These are phyloP conservation scores for Beta lomatogona DNA, from an alignment of 179 eudicot genomes.

Conservation along the genomic window DNA sequence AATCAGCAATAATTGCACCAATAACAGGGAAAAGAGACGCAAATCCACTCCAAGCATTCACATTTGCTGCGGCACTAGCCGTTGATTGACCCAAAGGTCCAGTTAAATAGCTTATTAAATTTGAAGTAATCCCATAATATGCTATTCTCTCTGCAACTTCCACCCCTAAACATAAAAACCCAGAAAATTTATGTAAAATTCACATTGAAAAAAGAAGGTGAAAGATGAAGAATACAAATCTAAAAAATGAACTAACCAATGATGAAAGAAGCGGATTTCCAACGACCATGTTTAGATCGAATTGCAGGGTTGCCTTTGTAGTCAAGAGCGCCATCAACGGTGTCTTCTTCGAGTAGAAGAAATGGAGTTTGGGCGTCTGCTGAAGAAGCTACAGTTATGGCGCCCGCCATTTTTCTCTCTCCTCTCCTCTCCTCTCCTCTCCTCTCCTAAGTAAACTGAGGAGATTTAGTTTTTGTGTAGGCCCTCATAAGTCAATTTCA, in stretches of 20 bases:
- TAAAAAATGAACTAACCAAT: conserved; percentile 31
- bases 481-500: not conserved
- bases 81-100: conserved; percentile 60
- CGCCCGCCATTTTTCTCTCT: conserved; percentile 28
- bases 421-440: not conserved
- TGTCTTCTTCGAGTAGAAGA: conserved; percentile 22
- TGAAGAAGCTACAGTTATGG: conserved; percentile 2
- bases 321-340: conserved; percentile 53
- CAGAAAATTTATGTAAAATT: not conserved
- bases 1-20: conserved; percentile 63
- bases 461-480: not conserved
- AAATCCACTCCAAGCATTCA: conserved; percentile 59
- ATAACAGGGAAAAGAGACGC: conserved; percentile 52
- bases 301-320: conserved; percentile 45
- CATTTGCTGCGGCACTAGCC: conserved; percentile 56
- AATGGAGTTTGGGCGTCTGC: conserved; percentile 28
- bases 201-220: not conserved
- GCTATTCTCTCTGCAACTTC: conserved; percentile 69
- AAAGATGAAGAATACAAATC: not conserved
- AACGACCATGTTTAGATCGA: conserved; percentile 56
- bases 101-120: conserved; percentile 56
- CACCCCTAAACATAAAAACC: conserved; percentile 39
- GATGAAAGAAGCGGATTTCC: conserved; percentile 68
- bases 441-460: not conserved
- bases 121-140: conserved; percentile 54